Evolutionary conservation across 345 rosid species (phyloP).

Genomic region (Arabidopsis suecica): DNA sequence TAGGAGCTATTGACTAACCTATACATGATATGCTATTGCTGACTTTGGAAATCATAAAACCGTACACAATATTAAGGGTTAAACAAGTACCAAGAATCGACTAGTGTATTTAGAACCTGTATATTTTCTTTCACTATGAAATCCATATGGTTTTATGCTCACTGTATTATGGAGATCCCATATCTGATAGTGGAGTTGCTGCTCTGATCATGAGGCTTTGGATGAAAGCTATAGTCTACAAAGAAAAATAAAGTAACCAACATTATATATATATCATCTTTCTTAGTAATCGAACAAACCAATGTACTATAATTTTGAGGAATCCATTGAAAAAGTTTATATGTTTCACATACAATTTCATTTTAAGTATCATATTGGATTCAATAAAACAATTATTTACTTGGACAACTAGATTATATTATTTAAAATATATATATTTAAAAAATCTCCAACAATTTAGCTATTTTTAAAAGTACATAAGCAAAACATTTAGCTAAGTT

Average conservation of each 20-base stretch:
- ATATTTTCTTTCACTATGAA: neutral
- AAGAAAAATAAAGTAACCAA: neutral
- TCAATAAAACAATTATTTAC: neutral
- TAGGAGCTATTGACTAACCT: neutral
- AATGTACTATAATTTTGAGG: neutral
- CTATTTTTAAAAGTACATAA: neutral
- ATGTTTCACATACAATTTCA: neutral
- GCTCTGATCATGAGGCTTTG: constrained; percentile 81
- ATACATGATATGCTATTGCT: neutral
- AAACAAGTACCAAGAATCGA: neutral
- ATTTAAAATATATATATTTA: no score
- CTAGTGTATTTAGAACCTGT: neutral
- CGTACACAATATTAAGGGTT: neutral
- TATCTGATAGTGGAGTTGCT: constrained; percentile 55
- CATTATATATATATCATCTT: neutral
- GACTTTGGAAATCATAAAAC: neutral
- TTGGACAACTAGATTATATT: neutral
- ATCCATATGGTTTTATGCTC: constrained; percentile 2
- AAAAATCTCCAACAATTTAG: neutral
- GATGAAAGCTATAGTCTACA: constrained; percentile 70
- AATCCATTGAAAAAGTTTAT: neutral
- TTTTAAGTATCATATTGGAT: neutral
- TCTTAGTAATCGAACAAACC: constrained; percentile 4
- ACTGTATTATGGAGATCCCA: constrained; percentile 26
- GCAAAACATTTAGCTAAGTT: neutral